phyloP scores from a whole-genome alignment of 805 yeast species.

The Lachancea sp. region DNA sequence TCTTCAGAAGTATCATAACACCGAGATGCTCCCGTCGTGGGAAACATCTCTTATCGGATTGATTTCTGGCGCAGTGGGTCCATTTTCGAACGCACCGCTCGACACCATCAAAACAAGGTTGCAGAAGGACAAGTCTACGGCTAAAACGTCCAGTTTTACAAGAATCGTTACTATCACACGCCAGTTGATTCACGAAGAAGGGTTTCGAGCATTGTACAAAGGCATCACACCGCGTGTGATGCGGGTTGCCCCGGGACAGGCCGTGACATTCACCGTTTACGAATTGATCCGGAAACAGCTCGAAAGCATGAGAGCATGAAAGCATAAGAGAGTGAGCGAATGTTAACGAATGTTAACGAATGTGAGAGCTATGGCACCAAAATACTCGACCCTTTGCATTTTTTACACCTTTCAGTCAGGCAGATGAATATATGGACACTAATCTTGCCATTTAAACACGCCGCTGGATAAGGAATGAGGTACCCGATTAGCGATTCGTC shows the following conservation, averaged over 20 bases:
- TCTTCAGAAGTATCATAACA: slow-evolving; percentile 54
- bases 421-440: no score
- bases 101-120: slow-evolving; percentile 96
- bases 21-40: slow-evolving; percentile 73
- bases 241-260: slow-evolving; percentile 99
- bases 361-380: background rate
- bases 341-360: no score
- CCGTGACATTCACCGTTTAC: slow-evolving; percentile 95
- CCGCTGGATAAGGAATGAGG: no score
- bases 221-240: slow-evolving; percentile 98
- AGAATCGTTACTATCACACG: slow-evolving; percentile 76
- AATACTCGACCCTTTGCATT: no score
- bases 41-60: slow-evolving; percentile 90
- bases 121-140: slow-evolving; percentile 76
- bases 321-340: background rate
- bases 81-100: slow-evolving; percentile 93
- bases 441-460: no score
- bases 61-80: slow-evolving; percentile 94
- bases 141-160: slow-evolving; percentile 63
- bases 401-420: no score
- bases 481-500: no score
- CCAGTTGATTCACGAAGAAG: slow-evolving; percentile 83
- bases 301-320: slow-evolving; percentile 28
- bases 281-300: slow-evolving; percentile 74
- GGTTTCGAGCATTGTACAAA: slow-evolving; percentile 80